Conservation (phyloP, 768 basidiomycete species). For the Russula olivacea region DNA sequence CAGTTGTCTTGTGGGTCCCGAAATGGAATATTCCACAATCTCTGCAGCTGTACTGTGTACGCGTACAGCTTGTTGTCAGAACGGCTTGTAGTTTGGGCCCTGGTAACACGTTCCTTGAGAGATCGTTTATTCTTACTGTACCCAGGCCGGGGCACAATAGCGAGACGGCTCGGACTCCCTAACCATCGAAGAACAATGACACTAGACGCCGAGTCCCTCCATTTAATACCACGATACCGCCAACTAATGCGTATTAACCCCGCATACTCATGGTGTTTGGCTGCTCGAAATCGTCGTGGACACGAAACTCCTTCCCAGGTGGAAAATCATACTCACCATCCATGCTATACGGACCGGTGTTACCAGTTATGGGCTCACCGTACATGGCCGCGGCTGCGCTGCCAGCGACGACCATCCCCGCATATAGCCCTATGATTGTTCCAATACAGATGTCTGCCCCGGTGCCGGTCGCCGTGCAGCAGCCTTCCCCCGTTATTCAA, state of each 20-base stretch:
- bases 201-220: neutral
- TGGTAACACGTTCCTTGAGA: neutral
- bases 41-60: neutral
- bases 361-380: neutral
- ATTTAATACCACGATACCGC: neutral
- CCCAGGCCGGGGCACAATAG: neutral
- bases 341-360: neutral
- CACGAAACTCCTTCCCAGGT: neutral
- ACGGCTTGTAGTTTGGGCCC: neutral
- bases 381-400: neutral
- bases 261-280: neutral
- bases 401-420: neutral
- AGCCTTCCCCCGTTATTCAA: neutral
- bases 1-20: neutral
- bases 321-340: neutral
- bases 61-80: neutral
- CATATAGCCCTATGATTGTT: neutral
- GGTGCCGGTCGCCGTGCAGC: neutral
- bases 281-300: constrained; percentile 2
- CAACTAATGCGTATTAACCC: neutral
- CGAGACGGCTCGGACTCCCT: neutral
- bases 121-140: neutral
- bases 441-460: too few relatives aligned
- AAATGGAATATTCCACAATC: neutral
- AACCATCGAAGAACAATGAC: neutral